Conservation (phyloP, 768 basidiomycete genomes). For the Xanthoconium purpureum region DNA sequence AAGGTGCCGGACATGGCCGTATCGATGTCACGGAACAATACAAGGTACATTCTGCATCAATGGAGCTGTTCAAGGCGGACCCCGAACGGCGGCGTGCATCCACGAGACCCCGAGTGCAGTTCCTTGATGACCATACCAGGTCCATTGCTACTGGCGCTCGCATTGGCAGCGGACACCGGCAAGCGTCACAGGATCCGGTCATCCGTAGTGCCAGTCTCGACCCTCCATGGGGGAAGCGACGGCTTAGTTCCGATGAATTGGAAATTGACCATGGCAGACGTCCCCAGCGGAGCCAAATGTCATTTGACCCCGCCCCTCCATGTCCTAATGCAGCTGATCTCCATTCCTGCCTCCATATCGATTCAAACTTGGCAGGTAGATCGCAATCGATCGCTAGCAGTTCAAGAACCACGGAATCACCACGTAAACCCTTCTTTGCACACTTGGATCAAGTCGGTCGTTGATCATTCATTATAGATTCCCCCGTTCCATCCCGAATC, state of each 20-base stretch:
- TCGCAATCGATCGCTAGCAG: slow-evolving; percentile 9
- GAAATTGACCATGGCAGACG: background rate
- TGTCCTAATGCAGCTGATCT: slow-evolving; percentile 21
- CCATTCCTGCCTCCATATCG: background rate
- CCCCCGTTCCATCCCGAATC: background rate
- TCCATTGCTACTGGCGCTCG: background rate
- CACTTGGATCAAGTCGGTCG: background rate
- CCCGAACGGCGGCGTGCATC: slow-evolving; percentile 28
- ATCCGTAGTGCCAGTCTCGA: slow-evolving; percentile 12
- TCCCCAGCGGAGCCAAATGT: background rate
- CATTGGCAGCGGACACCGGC: background rate
- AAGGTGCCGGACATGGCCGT: slow-evolving; percentile 66
- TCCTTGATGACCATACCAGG: slow-evolving; percentile 2
- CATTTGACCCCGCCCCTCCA: slow-evolving; percentile 31
- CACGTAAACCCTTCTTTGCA: slow-evolving; percentile 5
- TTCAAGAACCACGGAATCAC: slow-evolving; percentile 7
- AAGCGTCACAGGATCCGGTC: background rate
- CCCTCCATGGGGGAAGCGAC: slow-evolving; percentile 6
- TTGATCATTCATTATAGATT: slow-evolving; percentile 9
- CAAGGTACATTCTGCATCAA: slow-evolving; percentile 64
- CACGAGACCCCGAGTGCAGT: slow-evolving; percentile 16
- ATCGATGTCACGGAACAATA: slow-evolving; percentile 79
- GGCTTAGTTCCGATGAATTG: slow-evolving; percentile 8
- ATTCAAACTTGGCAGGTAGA: background rate
- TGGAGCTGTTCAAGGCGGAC: slow-evolving; percentile 69